phyloP scores from a whole-genome alignment of 176 grass and related monocot species.

The Triticum turgidum region DNA sequence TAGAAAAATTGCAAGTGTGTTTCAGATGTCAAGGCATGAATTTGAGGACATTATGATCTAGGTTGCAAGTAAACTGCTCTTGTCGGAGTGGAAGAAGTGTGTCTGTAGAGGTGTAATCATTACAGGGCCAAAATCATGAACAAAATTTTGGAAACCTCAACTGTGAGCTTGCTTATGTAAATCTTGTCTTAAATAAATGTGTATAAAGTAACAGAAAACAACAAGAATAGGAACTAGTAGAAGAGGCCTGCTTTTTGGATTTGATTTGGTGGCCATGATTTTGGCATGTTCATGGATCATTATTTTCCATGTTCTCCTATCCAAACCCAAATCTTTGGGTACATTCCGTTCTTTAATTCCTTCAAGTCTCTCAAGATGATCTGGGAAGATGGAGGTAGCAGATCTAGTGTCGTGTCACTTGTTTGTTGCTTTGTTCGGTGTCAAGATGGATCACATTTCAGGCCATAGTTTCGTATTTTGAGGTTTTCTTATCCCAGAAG shows the following conservation, averaged over 20 bases:
- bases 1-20: not conserved
- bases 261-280: not conserved
- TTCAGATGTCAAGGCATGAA: not conserved
- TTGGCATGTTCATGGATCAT: not conserved
- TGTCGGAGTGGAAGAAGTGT: not conserved
- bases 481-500: not conserved
- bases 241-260: not conserved
- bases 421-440: not conserved
- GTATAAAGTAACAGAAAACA: not conserved
- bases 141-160: not conserved
- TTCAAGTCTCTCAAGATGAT: not conserved
- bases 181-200: not conserved
- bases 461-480: not conserved
- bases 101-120: not conserved
- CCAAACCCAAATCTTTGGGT: not conserved
- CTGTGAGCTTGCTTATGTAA: not conserved
- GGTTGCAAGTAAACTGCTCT: not conserved
- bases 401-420: not conserved
- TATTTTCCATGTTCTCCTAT: not conserved
- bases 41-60: not conserved
- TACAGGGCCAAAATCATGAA: not conserved
- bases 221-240: not conserved
- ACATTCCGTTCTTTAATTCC: not conserved
- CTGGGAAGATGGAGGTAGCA: not conserved
- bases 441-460: slow-evolving; percentile 7